Conservation (phyloP, 129 eudicot species). For the Helianthus annuus region DNA sequence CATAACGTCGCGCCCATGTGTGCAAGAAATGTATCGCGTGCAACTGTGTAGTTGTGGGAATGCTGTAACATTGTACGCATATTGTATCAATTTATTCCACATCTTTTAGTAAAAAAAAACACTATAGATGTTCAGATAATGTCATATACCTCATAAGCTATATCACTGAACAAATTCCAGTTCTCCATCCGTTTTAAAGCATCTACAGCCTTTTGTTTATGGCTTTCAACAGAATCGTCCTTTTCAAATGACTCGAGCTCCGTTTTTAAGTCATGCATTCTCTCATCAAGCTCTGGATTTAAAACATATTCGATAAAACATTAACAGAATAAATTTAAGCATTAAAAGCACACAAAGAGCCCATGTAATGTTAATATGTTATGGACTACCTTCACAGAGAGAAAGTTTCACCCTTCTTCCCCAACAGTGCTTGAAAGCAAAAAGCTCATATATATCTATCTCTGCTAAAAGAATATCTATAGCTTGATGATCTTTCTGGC, state of each 20-base stretch:
- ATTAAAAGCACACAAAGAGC: conserved; percentile 3
- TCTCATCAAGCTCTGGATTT: conserved; percentile 89
- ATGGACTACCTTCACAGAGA: conserved; percentile 83
- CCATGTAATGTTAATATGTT: not conserved
- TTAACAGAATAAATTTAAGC: conserved; percentile 2
- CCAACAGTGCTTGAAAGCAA: conserved; percentile 94
- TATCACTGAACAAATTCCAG: conserved; percentile 92
- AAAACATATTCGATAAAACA: not conserved
- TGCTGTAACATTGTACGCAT: conserved; percentile 47
- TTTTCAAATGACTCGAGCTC: conserved; percentile 86
- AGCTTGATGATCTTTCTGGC: conserved; percentile 90
- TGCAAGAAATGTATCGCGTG: conserved; percentile 94
- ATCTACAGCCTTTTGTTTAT: conserved; percentile 75
- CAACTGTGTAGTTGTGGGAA: conserved; percentile 83
- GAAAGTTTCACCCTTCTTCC: conserved; percentile 92
- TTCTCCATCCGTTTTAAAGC: conserved; percentile 93
- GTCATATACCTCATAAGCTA: conserved; percentile 54
- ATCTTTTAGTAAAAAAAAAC: not conserved
- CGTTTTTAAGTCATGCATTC: conserved; percentile 82
- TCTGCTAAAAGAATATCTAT: conserved; percentile 95
- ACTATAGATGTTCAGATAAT: not conserved
- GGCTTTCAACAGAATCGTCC: conserved; percentile 77
- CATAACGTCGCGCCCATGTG: conserved; percentile 93
- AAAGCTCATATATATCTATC: conserved; percentile 97
- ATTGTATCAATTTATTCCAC: conserved; percentile 1